Percentiles rank a stretch among this genome's conserved stretches.
phyloP scores from a whole-genome alignment of 345 rosid genomes.

The Adansonia digitata region DNA sequence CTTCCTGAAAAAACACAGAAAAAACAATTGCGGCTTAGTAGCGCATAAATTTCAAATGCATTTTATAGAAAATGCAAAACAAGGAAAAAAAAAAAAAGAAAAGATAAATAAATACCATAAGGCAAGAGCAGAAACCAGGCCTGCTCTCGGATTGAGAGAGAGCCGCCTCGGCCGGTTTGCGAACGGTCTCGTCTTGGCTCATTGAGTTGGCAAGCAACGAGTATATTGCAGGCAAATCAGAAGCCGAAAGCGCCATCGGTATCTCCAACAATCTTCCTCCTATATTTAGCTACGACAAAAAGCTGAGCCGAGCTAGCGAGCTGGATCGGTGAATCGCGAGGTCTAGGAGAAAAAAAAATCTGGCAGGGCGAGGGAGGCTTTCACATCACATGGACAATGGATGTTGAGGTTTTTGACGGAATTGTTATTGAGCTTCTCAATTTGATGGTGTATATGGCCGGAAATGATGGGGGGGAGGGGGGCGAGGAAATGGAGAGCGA shows the following conservation, averaged over 20 bases:
- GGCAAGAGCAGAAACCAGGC: conserved; percentile 93
- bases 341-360: neutral
- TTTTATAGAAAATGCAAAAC: conserved; percentile 4
- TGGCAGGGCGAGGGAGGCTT: neutral
- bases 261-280: neutral
- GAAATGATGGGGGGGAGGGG: no score
- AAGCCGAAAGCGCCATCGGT: conserved; percentile 74
- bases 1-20: conserved; percentile 53
- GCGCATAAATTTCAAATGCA: neutral
- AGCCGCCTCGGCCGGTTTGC: conserved; percentile 87
- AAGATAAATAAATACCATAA: conserved; percentile 51
- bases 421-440: neutral
- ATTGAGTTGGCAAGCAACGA: conserved; percentile 76
- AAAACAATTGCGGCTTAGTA: conserved; percentile 16
- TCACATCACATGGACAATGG: conserved; percentile 4
- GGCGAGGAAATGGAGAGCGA: neutral
- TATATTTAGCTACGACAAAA: conserved; percentile 1
- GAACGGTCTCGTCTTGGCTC: conserved; percentile 73
- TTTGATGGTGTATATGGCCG: neutral
- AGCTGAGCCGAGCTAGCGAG: conserved; percentile 27
- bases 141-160: conserved; percentile 73
- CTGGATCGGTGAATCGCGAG: conserved; percentile 33
- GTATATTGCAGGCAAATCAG: conserved; percentile 81
- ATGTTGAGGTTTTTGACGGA: neutral
- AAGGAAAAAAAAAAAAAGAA: conserved; percentile 8